Conservation (phyloP, 768 basidiomycete genomes). For the Russula foetens region DNA sequence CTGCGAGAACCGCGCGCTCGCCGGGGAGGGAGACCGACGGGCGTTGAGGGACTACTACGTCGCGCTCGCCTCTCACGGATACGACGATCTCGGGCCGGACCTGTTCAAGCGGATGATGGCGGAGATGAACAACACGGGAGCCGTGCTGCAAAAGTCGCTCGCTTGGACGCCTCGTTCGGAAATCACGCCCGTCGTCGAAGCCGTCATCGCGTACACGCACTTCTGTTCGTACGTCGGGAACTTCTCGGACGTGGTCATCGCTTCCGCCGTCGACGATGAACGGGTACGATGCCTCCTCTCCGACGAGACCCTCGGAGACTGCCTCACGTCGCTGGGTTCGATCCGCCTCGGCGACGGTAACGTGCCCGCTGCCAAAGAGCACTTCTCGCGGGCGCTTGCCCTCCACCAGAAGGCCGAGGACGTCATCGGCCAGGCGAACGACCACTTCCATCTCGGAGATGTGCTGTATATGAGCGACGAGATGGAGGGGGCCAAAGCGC, state of each 20-base stretch:
- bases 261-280: neutral
- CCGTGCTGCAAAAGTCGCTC: slow-evolving; percentile 4
- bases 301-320: slow-evolving; percentile 1
- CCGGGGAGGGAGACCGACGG: neutral
- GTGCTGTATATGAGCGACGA: slow-evolving; percentile 6
- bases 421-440: slow-evolving; percentile 11
- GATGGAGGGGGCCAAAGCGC: neutral
- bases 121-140: slow-evolving; percentile 14
- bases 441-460: slow-evolving; percentile 12
- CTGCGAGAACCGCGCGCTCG: slow-evolving; percentile 3
- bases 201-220: slow-evolving; percentile 11
- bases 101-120: slow-evolving; percentile 7
- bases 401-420: slow-evolving; percentile 7
- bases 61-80: slow-evolving; percentile 6
- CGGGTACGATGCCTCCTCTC: too few species aligned
- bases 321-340: neutral
- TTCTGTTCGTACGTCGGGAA: slow-evolving; percentile 11
- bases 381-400: neutral
- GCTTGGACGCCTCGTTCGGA: neutral
- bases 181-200: slow-evolving; percentile 3
- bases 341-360: slow-evolving; percentile 1
- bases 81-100: slow-evolving; percentile 1
- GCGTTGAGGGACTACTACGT: slow-evolving; percentile 11
- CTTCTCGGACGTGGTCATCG: slow-evolving; percentile 6
- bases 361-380: neutral